Evolutionary conservation across 331 rosid genomes (phyloP), one percentile per base, ranked within the genome.

Genomic region (Dryas integrifolia): DNA sequence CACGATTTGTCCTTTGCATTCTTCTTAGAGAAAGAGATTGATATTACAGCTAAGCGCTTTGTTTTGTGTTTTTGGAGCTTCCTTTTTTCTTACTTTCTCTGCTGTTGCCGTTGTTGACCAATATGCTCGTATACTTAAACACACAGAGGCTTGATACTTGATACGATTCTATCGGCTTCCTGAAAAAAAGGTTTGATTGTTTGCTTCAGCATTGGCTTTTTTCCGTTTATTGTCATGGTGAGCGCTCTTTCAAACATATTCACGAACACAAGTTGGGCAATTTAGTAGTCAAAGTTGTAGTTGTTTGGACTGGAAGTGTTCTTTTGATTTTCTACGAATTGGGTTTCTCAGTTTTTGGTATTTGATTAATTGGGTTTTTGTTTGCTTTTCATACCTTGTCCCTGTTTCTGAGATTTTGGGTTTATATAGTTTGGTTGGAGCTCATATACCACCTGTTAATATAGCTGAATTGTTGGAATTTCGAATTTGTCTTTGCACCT

Each of bases 51-150:
- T 61, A 52, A 52, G 76, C 73, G 7, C 7, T 49, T 57, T 26
- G 56, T 58, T 26, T 69, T 57, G 57, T 46, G 55, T 75, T 58
- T 66, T 11, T 30, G 12, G 70, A 67, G 26, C 21, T 18, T 40
- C 7, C 50, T 9, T 38, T n/a, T 35, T 63, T 48, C 62, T 57
- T 41, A 21, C 67, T 18, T 16, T 66, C 12, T 68, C n/a, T 40
- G 84, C 53, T 72, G 84, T 47, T 72, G 81, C 81, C 78, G 77
- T 76, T 81, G 84, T 81, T 81, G 84, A 81, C 84, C 75, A 56
- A 44, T 60, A 46, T 58, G 57, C 11, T 65, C 13, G 7, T 41
- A 26, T 44, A 58, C 59, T 38, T 65, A 35, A 45, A 16, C 48
- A 61, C 48, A 39, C 24, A 39, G 6, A 38, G 16, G 4, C 26